Evolutionary conservation across 805 yeast genomes (phyloP), one percentile per base, ranked within the genome.

Genomic region (Teunomyces lycoperdinae): DNA sequence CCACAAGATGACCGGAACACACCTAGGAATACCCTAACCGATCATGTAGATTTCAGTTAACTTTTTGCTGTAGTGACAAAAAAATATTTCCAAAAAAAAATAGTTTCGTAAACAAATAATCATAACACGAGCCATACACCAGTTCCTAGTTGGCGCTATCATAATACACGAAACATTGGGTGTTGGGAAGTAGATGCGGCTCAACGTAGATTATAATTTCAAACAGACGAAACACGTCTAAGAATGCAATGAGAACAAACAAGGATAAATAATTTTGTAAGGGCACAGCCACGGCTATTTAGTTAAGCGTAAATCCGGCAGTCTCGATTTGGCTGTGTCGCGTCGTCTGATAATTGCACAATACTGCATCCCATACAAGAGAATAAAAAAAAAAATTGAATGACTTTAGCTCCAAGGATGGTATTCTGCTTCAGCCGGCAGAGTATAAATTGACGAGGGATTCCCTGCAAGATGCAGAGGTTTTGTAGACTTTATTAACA

Each of bases 311-410:
- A 16, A 17, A 35, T 9, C 39, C 39, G 39, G 13, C 39, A 8
- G 39, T 20, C 39, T 38, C 30, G 30, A 38, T 38, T 11, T 13
- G 32, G 43, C 34, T 32, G 13, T 11, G 43, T 40, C 43, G 34
- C 34, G 34, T 30, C 43, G 43, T 40, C 43, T 26, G 43, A 26
- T 38, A 20, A 26, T 38, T 24, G 41, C 41, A 38, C 41, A 38
- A 38, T 38, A 38, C 30, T 29, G 26, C 39, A 33, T 13, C 13
- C 41, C 41, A 29, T 24, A 13, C 14, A 11, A 20, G 13, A 38
- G 30, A 7, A 38, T 9, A 38, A 20, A 38, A 38, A 38, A 38
- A 38, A 38, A 38, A 16, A n/a, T n/a, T 24, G 41, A 36, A 36
- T 36, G 40, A 38, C 41, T 38, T 24, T 14, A 20, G 41, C n/a